Evolutionary conservation across 1,284 basidiomycete species (phyloP), one percentile per base, ranked within the genome.

Genomic region (Xerocomus minutiporus): DNA sequence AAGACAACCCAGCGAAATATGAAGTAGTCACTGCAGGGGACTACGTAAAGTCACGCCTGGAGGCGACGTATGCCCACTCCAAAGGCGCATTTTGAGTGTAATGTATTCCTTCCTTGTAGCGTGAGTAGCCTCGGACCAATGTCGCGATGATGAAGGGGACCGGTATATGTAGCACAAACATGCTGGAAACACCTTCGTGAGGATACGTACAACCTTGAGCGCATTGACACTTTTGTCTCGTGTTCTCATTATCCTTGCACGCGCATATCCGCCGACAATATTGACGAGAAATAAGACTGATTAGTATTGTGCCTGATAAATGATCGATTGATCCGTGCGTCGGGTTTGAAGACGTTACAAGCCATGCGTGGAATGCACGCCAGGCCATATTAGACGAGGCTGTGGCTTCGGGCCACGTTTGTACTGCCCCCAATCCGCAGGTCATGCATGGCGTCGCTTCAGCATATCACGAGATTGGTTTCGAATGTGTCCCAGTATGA

Each of bases 21-120:
- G 80, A 84, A 35, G 71, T 78, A 3, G 72, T 86, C 41, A 80
- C 75, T 7, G 84, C 84, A 1, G 86, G 84, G 20, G 84, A 87
- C 56, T 85, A 83, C 60, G 80, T 88, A 53, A 80, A 83, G 65
- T 68, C 73, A 9, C 73, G 82, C 44, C 66, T 86, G 42, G 71
- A 79, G 53, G 80, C 78, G 36, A 83, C 82, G 0, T 86, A 83
- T 57, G 62, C 61, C 8, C 65, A 66, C 39, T 70, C 68, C 8
- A 63, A 62, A 48, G 36, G 25, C 31, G 51, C 36, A 13, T 41
- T 28, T 3, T 34, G 15, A 35, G 29, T n/a, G 5, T 44, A n/a
- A 26, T 20, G 5, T 31, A 32, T 32, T 1, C 31, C 31, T 23
- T 25, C 36, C 35, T 8, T 34, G 34, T 13, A 31, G 34, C 44